phyloP scores from a whole-genome alignment of 1,284 basidiomycete genomes.

The Rhodotorula sp. region DNA sequence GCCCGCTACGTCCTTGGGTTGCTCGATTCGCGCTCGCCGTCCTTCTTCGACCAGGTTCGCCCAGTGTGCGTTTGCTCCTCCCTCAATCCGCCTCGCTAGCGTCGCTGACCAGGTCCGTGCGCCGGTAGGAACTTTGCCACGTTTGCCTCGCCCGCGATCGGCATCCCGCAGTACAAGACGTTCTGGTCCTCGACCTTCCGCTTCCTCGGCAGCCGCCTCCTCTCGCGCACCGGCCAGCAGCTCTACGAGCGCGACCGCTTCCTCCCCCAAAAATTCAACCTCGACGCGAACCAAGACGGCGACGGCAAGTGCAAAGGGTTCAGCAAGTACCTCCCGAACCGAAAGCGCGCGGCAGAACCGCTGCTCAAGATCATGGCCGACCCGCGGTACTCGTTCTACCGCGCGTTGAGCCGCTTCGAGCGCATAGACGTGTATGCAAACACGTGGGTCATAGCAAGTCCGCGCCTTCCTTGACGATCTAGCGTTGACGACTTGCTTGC shows the following conservation, averaged over 20 bases:
- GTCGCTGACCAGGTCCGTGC: too few species aligned
- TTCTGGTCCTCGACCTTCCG: constrained; percentile 63
- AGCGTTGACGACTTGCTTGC: not conserved
- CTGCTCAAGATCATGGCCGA: constrained; percentile 83
- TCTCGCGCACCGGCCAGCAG: constrained; percentile 83
- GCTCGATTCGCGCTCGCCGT: constrained; percentile 61
- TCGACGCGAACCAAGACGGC: not conserved
- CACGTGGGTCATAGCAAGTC: constrained; percentile 48
- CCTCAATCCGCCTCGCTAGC: too few species aligned
- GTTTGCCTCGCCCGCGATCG: constrained; percentile 78
- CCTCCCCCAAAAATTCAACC: constrained; percentile 51
- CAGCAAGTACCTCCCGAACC: not conserved
- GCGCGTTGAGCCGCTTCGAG: constrained; percentile 69
- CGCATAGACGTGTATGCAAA: constrained; percentile 81
- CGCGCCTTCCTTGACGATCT: not conserved
- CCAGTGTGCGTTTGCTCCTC: constrained; percentile 54
- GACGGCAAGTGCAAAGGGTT: not conserved
- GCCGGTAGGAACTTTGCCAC: constrained; percentile 66
- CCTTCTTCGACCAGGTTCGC: constrained; percentile 66
- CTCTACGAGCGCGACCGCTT: constrained; percentile 75
- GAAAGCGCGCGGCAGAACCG: constrained; percentile 60
- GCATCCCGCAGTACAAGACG: constrained; percentile 56
- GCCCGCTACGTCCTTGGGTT: constrained; percentile 74
- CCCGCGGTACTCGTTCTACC: constrained; percentile 74
- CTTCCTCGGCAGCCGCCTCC: constrained; percentile 67